phyloP scores from a whole-genome alignment of 805 yeast species.

The Barnettozyma sp. region DNA sequence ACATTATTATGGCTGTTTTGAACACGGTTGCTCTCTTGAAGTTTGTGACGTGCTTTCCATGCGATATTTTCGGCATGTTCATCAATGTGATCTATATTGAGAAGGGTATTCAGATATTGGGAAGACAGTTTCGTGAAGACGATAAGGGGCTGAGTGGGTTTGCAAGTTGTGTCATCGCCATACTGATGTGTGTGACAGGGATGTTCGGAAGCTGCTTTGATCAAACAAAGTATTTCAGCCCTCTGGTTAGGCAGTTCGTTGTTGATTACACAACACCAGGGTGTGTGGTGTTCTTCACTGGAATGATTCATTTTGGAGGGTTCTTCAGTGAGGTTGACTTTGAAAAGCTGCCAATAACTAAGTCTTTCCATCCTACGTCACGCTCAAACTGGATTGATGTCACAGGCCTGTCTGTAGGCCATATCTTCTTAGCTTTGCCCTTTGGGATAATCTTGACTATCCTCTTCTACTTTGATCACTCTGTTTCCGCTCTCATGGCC shows the following conservation, averaged over 20 bases:
- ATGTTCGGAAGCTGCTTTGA: slow-evolving; percentile 46
- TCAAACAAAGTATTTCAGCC: slow-evolving; percentile 54
- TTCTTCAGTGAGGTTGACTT: slow-evolving; percentile 50
- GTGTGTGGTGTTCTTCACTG: slow-evolving; percentile 83
- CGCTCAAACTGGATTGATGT: slow-evolving; percentile 35
- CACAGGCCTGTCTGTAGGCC: slow-evolving; percentile 44
- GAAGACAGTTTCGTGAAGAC: slow-evolving; percentile 52
- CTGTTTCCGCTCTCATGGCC: slow-evolving; percentile 88
- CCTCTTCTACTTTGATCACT: slow-evolving; percentile 90
- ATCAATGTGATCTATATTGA: slow-evolving; percentile 83
- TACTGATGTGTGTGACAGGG: slow-evolving; percentile 75
- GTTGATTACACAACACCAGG: slow-evolving; percentile 84
- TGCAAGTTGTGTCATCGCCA: slow-evolving; percentile 65
- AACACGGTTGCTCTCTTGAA: slow-evolving; percentile 63
- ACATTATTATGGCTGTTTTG: slow-evolving; percentile 59
- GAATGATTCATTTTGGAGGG: slow-evolving; percentile 90
- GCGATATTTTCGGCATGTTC: slow-evolving; percentile 90
- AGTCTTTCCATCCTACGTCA: slow-evolving; percentile 69
- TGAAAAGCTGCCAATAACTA: slow-evolving; percentile 59
- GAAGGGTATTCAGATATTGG: slow-evolving; percentile 80
- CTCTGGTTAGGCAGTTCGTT: slow-evolving; percentile 56
- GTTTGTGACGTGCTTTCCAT: slow-evolving; percentile 73
- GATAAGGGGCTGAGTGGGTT: slow-evolving; percentile 47
- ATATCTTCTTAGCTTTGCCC: slow-evolving; percentile 86
- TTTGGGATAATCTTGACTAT: slow-evolving; percentile 82